phyloP scores from a whole-genome alignment of 2,329 filamentous ascomycete genomes.

The Venturia oleaginea region DNA sequence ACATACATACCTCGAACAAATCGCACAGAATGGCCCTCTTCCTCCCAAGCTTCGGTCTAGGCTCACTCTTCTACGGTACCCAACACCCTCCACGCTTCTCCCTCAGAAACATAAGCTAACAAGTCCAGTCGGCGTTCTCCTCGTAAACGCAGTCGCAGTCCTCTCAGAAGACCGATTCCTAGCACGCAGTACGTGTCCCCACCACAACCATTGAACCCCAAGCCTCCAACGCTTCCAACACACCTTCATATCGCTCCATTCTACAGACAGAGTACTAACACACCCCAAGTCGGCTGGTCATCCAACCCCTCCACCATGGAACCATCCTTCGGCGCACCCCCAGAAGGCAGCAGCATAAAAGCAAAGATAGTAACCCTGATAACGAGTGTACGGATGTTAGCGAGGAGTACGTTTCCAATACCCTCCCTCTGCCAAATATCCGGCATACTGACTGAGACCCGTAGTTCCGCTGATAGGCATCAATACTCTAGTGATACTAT shows the following conservation, averaged over 20 bases:
- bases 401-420: slow-evolving; percentile 63
- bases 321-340: slow-evolving; percentile 64
- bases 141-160: slow-evolving; percentile 88
- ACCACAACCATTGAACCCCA: neutral
- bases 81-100: neutral
- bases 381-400: slow-evolving; percentile 79
- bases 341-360: slow-evolving; percentile 70
- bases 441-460: neutral
- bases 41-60: slow-evolving; percentile 44
- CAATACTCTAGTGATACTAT: slow-evolving; percentile 75
- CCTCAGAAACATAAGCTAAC: slow-evolving; percentile 11
- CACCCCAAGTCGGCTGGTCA: slow-evolving; percentile 61
- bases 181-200: slow-evolving; percentile 53
- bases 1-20: neutral
- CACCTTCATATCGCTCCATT: too few species aligned
- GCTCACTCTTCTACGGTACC: slow-evolving; percentile 65
- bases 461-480: slow-evolving; percentile 76
- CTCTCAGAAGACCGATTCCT: slow-evolving; percentile 94
- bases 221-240: neutral
- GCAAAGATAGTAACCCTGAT: slow-evolving; percentile 84
- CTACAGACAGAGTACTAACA: neutral
- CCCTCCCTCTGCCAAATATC: neutral
- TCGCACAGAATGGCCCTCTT: slow-evolving; percentile 11
- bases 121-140: slow-evolving; percentile 62
- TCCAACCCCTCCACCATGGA: slow-evolving; percentile 53